Evolutionary conservation across 2,329 filamentous ascomycete genomes (phyloP), one percentile per base, ranked within the genome.

Genomic region (Fusarium piperis): DNA sequence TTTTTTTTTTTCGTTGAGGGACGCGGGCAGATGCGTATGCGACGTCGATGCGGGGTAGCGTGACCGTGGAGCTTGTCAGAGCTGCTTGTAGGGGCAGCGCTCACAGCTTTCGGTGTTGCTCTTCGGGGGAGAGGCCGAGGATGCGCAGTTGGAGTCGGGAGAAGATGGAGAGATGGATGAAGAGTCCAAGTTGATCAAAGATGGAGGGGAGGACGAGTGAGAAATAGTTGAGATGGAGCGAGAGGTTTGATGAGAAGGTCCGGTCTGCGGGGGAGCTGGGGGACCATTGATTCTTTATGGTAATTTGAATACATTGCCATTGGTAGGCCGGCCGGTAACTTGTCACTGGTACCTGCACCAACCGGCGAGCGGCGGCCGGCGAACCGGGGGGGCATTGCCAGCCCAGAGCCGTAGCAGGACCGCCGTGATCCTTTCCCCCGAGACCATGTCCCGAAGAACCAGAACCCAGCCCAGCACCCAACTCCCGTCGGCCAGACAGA

Each of bases 341-440:
- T 68, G 72, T 67, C 60, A 71, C 65, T 67, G 48, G 72, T 74
- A 76, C 74, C 70, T 75, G 74, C 70, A 76, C 74, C 64, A 68
- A 65, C 63, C 69, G 69, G 68, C 73, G 59, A 74, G 67, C 62
- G 65, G 70, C 67, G 67, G 65, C 75, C 75, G 75, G 75, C 64
- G 75, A 77, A 77, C 75, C 75, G 75, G 75, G 75, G 74, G 74
- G 70, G 51, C 41, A 48, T 59, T 57, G 57, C 52, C 59, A 71
- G 58, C 35, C 32, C 32, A 63, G 68, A 53, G 64, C 62, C 71
- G 67, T 57, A 30, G 52, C 62, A 58, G 66, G 66, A 67, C 63
- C 62, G 66, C 70, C 68, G 69, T 74, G 75, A 75, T 77, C 75
- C 75, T 76, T 77, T 77, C 74, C 75, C 75, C 75, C 75, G 75